Base-by-base conservation (phyloP, 371 early-diverging fungal species). In the Nematocida ironsii region DNA sequence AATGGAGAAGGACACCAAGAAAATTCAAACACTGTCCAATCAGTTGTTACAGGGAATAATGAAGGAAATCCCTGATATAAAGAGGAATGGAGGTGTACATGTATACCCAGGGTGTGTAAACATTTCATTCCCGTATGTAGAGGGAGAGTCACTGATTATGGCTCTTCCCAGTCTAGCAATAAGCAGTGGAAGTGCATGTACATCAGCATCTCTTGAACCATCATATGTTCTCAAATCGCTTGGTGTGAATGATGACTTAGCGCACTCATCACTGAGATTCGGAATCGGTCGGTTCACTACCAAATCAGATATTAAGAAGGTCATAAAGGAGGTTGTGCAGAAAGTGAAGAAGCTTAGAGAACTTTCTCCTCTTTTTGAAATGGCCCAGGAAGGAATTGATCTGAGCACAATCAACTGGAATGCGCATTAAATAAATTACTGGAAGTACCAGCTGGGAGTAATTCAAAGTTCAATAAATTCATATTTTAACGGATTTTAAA, bases 131-230 rank as follows among this genome's bases (percentile, higher is more conserved):
- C 92, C 95, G 3, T 96, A 95, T 88, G 95, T 98, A 25, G 99
- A 98, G 89, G 99, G 99, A 72, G 99, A 98, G 89, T 95, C 95
- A 0, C 90, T 98, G 55, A 87, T 98, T 70, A 96, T 98, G 97
- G 95, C 95, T 0, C 90, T 98, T 23, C 97, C 97, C 87, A 93
- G 95, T 72, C 92, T 96, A 84, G 97, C 99, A 0, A 89, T 97
- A 56, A 94, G 94, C 6, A 94, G 94, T 39, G 99, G 99, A 13
- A 93, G 93, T 55, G 99, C 99, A 0, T 98, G 99, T 89, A 98
- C 99, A 3, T 93, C 94, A 62, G 96, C 99, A 11, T 95, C 95
- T 0, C 89, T 97, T 18, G 99, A 98, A 87, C 99, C 99, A 64
- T 93, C 93, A 39, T 97, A 97, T 86, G 98, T 97, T 18, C 89